A percentile compares a stretch with the other conserved stretches of the same genome.
Evolutionary conservation across 2,329 filamentous ascomycete genomes (phyloP).

Genomic region (Pseudogymnoascus sp.): DNA sequence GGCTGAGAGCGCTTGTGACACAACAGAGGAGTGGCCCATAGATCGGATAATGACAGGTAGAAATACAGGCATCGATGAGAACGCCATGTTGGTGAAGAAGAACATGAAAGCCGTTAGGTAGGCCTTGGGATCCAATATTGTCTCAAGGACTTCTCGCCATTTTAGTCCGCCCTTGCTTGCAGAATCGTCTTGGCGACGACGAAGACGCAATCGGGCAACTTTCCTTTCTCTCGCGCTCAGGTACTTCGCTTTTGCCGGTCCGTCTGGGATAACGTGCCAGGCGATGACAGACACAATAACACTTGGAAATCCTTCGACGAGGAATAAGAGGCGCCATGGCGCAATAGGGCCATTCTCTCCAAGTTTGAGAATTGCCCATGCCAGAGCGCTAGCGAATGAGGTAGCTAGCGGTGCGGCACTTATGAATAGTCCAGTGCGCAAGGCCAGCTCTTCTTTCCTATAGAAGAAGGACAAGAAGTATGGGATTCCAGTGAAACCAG

Average conservation of each 20-base stretch:
- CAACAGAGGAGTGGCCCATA: constrained; percentile 61
- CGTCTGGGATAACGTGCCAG: constrained; percentile 69
- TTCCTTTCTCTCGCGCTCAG: constrained; percentile 55
- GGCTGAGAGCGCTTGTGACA: constrained; percentile 69
- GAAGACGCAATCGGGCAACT: constrained; percentile 61
- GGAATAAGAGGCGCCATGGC: constrained; percentile 76
- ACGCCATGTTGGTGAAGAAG: constrained; percentile 80
- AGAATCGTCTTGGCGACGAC: constrained; percentile 24
- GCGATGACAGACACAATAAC: constrained; percentile 65
- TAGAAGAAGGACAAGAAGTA: constrained; percentile 59
- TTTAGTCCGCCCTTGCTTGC: constrained; percentile 35
- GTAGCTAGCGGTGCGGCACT: constrained; percentile 77
- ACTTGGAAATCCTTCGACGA: constrained; percentile 78
- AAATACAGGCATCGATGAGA: constrained; percentile 80
- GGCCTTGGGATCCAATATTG: constrained; percentile 56
- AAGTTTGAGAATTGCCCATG: constrained; percentile 66
- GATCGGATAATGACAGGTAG: constrained; percentile 69
- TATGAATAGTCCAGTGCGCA: constrained; percentile 78
- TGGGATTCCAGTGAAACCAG: constrained; percentile 55
- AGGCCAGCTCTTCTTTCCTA: constrained; percentile 63
- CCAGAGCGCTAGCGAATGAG: constrained; percentile 69
- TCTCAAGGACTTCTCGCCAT: constrained; percentile 47
- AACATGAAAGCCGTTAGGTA: constrained; percentile 77
- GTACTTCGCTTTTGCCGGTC: constrained; percentile 56
- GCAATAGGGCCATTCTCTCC: constrained; percentile 60